Evolutionary conservation across 1,139 yeast genomes (phyloP), one percentile per base, ranked within the genome.

Genomic region (Zygoascus sp.): DNA sequence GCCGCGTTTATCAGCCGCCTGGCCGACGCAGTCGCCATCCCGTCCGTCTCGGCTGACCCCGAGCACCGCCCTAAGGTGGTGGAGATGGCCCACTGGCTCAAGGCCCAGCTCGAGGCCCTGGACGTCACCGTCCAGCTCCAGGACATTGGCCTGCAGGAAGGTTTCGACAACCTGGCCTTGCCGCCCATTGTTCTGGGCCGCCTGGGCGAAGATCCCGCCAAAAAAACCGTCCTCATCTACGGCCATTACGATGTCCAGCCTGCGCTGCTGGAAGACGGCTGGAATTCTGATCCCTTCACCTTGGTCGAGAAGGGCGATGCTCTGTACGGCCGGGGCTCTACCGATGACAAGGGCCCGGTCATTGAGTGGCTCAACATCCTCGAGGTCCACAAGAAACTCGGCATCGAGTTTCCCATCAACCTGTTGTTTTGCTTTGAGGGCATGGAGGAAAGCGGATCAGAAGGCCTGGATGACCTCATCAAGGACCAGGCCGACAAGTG

Each of bases 211-310:
- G 95, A 90, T 64, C 81, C 95, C 35, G 55, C 66, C 32, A 85
- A 86, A 73, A 90, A 89, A 70, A 92, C 89, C 22, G 84, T 94
- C 38, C 77, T 94, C 58, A 83, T 94, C 44, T 92, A 92, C 65
- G 98, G 97, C 32, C 98, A 92, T 67, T 90, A 90, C 69, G 98
- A 92, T 61, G 99, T 92, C 52, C 99, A 92, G 72, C 99, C 99
- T 7, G 99, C 99, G 15, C 70, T 77, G 44, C 61, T 74, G 53
- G 96, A 86, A 59, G 98, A 92, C 64, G 98, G 99, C 28, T 92
- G 99, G 99, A 73, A 75, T 61, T 78, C 95, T 42, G 96, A 89
- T 55, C 99, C 99, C 9, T 92, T 92, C 69, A 73, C 72, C 49
- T 70, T 92, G 63, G 75, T 76, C 52, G 76, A 82, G 57, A 78